phyloP scores from a whole-genome alignment of 2,329 filamentous ascomycete genomes.

The Pyrenochaeta sp. region DNA sequence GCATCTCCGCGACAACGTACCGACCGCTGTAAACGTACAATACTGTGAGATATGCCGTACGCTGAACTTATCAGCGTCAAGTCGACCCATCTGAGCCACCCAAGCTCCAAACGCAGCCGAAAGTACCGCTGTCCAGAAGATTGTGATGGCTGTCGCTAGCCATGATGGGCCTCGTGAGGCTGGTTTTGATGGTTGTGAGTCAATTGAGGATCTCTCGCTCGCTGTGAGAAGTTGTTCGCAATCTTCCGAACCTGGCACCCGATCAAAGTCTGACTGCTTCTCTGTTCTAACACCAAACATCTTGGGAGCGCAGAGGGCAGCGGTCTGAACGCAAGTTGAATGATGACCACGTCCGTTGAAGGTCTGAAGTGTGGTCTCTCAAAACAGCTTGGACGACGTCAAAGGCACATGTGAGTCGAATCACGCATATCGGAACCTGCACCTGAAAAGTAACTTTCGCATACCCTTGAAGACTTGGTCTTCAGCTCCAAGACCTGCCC shows the following conservation, averaged over 20 bases:
- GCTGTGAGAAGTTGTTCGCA: conserved; percentile 28
- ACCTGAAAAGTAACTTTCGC: conserved; percentile 7
- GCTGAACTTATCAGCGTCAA: conserved; percentile 36
- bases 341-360: neutral
- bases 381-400: neutral
- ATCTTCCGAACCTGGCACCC: conserved; percentile 21
- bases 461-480: neutral
- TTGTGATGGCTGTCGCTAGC: conserved; percentile 17
- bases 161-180: conserved; percentile 20
- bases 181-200: conserved; percentile 5
- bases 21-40: conserved; percentile 27
- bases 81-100: conserved; percentile 14
- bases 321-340: neutral
- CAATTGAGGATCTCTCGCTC: conserved; percentile 16
- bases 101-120: conserved; percentile 35
- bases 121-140: conserved; percentile 25
- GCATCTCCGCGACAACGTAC: neutral
- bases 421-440: conserved; percentile 12
- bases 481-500: conserved; percentile 20
- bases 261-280: conserved; percentile 21
- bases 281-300: conserved; percentile 28
- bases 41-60: conserved; percentile 43
- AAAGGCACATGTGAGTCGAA: conserved; percentile 1
- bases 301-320: neutral
- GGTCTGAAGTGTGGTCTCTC: neutral